Evolutionary conservation across 441 rosid species (phyloP).

Genomic region (Corymbia calophylla): DNA sequence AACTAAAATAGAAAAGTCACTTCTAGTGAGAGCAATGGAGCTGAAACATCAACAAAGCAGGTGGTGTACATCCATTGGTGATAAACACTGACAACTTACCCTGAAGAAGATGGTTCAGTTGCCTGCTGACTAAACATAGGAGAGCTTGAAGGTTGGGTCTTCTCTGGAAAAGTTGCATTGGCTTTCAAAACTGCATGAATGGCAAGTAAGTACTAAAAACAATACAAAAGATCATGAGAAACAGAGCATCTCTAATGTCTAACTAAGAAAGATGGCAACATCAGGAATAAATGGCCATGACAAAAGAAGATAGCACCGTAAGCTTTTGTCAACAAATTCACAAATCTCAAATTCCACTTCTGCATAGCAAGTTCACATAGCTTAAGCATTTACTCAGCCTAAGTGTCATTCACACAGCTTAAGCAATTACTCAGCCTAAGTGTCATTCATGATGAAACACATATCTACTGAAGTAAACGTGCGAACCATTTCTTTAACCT

Average conservation of each 20-base stretch:
- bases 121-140: conserved; percentile 61
- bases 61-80: not conserved
- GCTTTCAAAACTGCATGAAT: conserved; percentile 71
- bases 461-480: not conserved
- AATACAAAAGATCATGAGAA: not conserved
- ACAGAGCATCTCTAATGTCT: not conserved
- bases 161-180: conserved; percentile 63
- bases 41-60: not conserved
- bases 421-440: not conserved
- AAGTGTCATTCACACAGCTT: not conserved
- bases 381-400: not conserved
- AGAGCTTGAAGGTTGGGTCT: conserved; percentile 51
- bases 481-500: not conserved
- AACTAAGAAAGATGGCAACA: not conserved
- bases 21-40: not conserved
- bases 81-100: conserved; percentile 28
- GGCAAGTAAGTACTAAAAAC: not conserved
- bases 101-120: conserved; percentile 53
- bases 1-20: not conserved
- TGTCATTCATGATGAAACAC: not conserved
- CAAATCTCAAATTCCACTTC: not conserved
- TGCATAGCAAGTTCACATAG: not conserved
- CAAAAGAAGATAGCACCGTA: not conserved
- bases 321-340: not conserved
- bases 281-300: not conserved